Evolutionary conservation across 306 rosid species (phyloP).

Genomic region (Trifolium fragiferum): DNA sequence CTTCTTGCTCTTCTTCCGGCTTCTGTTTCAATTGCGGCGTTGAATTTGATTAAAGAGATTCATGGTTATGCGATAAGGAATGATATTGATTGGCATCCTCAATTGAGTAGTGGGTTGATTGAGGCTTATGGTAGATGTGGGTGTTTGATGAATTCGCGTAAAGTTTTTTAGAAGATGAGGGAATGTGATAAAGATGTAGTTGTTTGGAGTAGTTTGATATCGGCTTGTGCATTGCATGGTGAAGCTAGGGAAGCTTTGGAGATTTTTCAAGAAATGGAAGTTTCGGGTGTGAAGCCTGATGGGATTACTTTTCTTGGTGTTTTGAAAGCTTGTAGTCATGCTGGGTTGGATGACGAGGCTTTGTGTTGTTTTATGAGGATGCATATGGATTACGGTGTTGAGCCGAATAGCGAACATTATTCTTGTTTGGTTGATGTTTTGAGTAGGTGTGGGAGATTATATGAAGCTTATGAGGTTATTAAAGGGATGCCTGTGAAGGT

Average conservation of each 20-base stretch:
- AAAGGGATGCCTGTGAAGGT: slow-evolving; percentile 73
- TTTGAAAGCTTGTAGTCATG: slow-evolving; percentile 81
- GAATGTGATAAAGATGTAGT: slow-evolving; percentile 63
- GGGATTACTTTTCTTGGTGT: slow-evolving; percentile 70
- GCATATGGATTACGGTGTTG: slow-evolving; percentile 55
- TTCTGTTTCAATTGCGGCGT: slow-evolving; percentile 54
- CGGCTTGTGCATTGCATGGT: slow-evolving; percentile 76
- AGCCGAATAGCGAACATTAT: slow-evolving; percentile 74
- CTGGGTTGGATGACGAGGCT: slow-evolving; percentile 75
- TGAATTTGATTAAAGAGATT: slow-evolving; percentile 69
- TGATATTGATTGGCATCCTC: slow-evolving; percentile 53
- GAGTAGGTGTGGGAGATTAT: slow-evolving; percentile 77
- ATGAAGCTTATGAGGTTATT: slow-evolving; percentile 69
- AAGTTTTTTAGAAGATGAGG: slow-evolving; percentile 51
- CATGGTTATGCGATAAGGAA: slow-evolving; percentile 68
- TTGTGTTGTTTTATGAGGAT: slow-evolving; percentile 58
- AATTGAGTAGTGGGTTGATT: slow-evolving; percentile 65
- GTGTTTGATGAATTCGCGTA: slow-evolving; percentile 48
- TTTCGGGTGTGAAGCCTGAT: slow-evolving; percentile 62
- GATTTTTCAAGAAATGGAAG: slow-evolving; percentile 60
- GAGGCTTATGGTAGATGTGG: slow-evolving; percentile 86
- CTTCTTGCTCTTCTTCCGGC: slow-evolving; percentile 73
- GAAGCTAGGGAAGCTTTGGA: slow-evolving; percentile 66
- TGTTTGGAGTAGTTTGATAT: slow-evolving; percentile 78
- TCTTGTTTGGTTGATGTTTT: slow-evolving; percentile 80